These are phyloP conservation scores for Penicillium goetzii DNA, from an alignment of 495 filamentous ascomycete species.

Conservation along the genomic window DNA sequence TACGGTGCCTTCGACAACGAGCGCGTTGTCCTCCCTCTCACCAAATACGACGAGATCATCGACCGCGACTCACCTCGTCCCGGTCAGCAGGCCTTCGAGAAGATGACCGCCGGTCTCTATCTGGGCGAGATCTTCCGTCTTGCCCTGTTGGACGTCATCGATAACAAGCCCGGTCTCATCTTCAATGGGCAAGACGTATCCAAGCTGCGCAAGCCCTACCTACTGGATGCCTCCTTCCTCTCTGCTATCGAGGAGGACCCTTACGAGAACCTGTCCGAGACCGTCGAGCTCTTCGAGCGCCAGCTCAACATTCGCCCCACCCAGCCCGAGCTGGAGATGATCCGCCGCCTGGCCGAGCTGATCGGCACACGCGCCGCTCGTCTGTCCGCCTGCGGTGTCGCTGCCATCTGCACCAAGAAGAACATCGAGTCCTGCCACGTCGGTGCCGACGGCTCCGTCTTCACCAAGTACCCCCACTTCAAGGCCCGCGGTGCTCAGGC, in stretches of 20 bases:
- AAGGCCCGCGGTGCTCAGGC: conserved; percentile 87
- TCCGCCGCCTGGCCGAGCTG: conserved; percentile 84
- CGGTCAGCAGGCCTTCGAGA: conserved; percentile 95
- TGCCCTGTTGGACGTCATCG: conserved; percentile 81
- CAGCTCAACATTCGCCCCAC: conserved; percentile 70
- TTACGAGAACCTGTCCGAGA: conserved; percentile 90
- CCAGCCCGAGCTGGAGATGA: conserved; percentile 78
- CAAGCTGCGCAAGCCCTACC: conserved; percentile 78
- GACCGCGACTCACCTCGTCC: conserved; percentile 93
- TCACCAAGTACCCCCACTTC: conserved; percentile 99
- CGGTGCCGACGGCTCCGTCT: conserved; percentile 92
- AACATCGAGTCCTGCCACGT: conserved; percentile 85
- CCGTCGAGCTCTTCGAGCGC: conserved; percentile 73
- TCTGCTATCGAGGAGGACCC: conserved; percentile 95
- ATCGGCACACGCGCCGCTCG: conserved; percentile 94
- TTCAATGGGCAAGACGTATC: conserved; percentile 82
- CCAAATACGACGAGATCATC: conserved; percentile 79
- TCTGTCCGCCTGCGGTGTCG: conserved; percentile 89
- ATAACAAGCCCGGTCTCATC: conserved; percentile 73
- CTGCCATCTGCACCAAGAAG: conserved; percentile 96
- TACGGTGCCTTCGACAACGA: conserved; percentile 99
- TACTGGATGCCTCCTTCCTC: conserved; percentile 91
- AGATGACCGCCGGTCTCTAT: conserved; percentile 97
- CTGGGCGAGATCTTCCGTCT: conserved; percentile 94
- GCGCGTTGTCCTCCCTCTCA: conserved; percentile 86